These are phyloP conservation scores for Leccinellum rugosiceps DNA, from an alignment of 768 basidiomycete genomes.

Conservation along the genomic window DNA sequence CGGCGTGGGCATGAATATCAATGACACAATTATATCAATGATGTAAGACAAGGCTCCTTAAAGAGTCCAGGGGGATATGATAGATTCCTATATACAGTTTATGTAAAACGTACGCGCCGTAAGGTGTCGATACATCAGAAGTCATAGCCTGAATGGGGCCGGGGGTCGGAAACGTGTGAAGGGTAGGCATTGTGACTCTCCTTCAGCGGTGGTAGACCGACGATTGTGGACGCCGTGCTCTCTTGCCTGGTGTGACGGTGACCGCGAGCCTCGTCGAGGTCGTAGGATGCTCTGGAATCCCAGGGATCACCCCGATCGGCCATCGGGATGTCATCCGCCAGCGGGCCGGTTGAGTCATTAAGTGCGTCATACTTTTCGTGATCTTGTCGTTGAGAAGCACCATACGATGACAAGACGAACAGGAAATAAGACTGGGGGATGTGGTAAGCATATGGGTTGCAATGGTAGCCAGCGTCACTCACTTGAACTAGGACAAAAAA, in stretches of 20 bases:
- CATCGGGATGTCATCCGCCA: constrained; percentile 62
- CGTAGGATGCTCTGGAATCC: constrained; percentile 55
- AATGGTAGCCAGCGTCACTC: constrained; percentile 23
- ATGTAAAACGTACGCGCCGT: background rate
- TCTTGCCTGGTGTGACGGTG: constrained; percentile 51
- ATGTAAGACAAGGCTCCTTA: constrained; percentile 1
- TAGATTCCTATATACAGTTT: background rate
- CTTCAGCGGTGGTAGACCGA: constrained; percentile 46
- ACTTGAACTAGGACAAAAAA: constrained; percentile 77
- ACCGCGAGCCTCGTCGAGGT: constrained; percentile 33
- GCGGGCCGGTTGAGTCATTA: constrained; percentile 53
- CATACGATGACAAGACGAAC: constrained; percentile 59
- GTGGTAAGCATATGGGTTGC: constrained; percentile 1
- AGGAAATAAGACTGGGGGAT: constrained; percentile 46
- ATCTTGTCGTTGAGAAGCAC: constrained; percentile 69
- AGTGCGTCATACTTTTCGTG: constrained; percentile 77
- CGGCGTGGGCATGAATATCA: background rate
- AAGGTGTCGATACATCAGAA: constrained; percentile 6
- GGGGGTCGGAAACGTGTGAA: constrained; percentile 30
- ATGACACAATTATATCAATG: background rate
- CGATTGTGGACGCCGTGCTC: constrained; percentile 59
- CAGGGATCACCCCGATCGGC: constrained; percentile 65
- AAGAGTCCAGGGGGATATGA: constrained; percentile 6
- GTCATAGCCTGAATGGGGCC: constrained; percentile 48
- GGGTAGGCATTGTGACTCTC: constrained; percentile 36